Conservation (phyloP, 202 grass and related monocot species). For the Sporobolus alterniflorus region DNA sequence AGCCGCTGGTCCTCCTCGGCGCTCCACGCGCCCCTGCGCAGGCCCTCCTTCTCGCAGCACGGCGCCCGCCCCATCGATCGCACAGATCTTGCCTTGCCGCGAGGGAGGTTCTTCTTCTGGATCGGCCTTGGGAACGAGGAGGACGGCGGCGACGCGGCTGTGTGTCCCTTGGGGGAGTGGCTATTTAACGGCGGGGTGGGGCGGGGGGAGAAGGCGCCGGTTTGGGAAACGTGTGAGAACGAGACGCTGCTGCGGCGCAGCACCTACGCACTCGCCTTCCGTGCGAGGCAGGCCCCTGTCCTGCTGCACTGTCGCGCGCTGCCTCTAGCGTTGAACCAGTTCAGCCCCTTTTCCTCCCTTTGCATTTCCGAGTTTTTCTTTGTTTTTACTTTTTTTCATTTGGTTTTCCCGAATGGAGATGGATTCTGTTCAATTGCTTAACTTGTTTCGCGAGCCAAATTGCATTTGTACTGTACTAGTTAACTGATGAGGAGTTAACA, state of each 20-base stretch:
- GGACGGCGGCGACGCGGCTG: neutral
- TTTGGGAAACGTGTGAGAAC: constrained; percentile 17
- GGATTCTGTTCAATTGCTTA: neutral
- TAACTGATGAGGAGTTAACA: neutral
- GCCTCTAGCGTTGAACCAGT: neutral
- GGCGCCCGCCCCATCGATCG: constrained; percentile 74
- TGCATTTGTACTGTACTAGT: neutral
- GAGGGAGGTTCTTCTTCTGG: neutral
- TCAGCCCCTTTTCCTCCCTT: neutral
- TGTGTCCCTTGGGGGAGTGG: neutral
- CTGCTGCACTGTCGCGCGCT: neutral
- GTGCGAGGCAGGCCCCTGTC: neutral
- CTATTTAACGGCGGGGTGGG: neutral
- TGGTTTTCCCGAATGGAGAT: neutral
- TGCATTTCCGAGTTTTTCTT: too few species aligned
- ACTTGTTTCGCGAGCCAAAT: neutral
- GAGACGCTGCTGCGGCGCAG: neutral
- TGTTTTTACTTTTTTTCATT: neutral
- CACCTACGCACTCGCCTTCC: neutral
- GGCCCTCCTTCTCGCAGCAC: constrained; percentile 91
- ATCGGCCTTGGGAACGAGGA: neutral
- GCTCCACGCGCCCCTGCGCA: constrained; percentile 82
- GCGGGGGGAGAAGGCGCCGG: neutral
- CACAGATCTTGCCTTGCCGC: neutral
- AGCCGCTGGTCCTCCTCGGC: constrained; percentile 81